phyloP scores from a whole-genome alignment of 1,284 basidiomycete genomes.

The Tremellales sp. region DNA sequence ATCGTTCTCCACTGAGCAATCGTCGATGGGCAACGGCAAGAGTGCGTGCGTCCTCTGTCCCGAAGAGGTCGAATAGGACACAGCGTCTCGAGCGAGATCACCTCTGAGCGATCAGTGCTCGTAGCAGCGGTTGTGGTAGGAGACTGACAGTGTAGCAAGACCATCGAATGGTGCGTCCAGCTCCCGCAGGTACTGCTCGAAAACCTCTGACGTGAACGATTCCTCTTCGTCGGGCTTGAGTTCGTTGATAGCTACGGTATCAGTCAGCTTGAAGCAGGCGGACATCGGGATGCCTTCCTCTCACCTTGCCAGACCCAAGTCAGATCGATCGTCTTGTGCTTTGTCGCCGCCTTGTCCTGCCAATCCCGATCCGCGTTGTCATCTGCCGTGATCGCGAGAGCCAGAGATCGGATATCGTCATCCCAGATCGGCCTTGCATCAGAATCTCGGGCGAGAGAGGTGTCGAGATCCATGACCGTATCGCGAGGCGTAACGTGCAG shows the following conservation, averaged over 20 bases:
- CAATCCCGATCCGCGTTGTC: constrained; percentile 1
- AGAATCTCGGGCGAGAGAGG: too few species aligned
- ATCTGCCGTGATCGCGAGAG: background rate
- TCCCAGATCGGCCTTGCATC: constrained; percentile 14
- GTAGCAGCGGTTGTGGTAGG: background rate
- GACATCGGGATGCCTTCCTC: constrained; percentile 1
- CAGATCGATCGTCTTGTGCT: constrained; percentile 12
- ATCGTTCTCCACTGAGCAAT: background rate
- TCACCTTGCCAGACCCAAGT: constrained; percentile 37
- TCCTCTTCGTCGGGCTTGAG: background rate
- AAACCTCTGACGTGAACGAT: constrained; percentile 9
- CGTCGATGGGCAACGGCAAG: background rate
- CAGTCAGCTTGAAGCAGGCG: background rate
- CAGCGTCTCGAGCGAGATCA: constrained; percentile 27
- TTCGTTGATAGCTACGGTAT: constrained; percentile 21
- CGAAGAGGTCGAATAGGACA: too few species aligned
- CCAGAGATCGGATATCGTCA: constrained; percentile 8
- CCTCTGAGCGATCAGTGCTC: constrained; percentile 11
- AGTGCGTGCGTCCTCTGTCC: background rate
- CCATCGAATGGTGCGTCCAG: constrained; percentile 26
- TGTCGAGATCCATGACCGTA: too few species aligned
- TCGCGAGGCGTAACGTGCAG: too few species aligned
- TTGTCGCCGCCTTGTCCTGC: constrained; percentile 15
- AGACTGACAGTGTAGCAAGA: constrained; percentile 31
- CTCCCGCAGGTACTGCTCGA: constrained; percentile 25